Evolutionary conservation across 2,329 filamentous ascomycete species (phyloP), one percentile per base, ranked within the genome.

Genomic region (Cordyceps fumosorosea): DNA sequence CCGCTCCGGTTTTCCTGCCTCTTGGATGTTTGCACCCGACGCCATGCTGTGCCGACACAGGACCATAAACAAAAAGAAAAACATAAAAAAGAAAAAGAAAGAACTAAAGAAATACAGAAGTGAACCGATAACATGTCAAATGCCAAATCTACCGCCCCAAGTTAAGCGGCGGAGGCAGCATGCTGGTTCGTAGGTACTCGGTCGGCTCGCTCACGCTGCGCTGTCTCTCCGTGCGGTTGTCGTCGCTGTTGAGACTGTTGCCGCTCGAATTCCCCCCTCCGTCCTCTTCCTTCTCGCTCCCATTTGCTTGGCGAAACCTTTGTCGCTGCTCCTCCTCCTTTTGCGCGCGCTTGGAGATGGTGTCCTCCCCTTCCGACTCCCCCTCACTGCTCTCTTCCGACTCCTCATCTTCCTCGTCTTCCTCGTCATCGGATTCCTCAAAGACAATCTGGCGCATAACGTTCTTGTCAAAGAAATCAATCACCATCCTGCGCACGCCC

Each of bases 401-500:
- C 24, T 70, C 70, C 29, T 91, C 88, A 57, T 88, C 87, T 16
- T 69, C 70, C 4, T 67, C 69, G 14, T 87, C 86, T 14, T 76
- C 75, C 20, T 71, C 71, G 22, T 90, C 89, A 56, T 89, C 88
- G 11, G 76, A 76, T 22, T 75, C 76, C 22, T 89, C 89, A 63
- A 96, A 87, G 14, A 99, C 89, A 64, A 97, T 90, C 66, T 86
- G 85, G 65, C 92, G 82, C 75, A 98, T 81, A 50, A 98, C 90
- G 63, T 85, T 88, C 75, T 93, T 95, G 70, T 98, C 93, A 69
- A 99, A 99, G 24, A 99, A 77, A 71, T 98, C 95, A 64, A 98
- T 87, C 42, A 96, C 89, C 76, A 96, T 93, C 52, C 93, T 88
- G 65, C 93, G 89, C 32, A 96, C 89, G 1, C 88, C 89, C 2